Percentiles rank a stretch among this genome's conserved stretches.
Conservation (phyloP, 768 basidiomycete species). For the Tricholoma bakamatsutake region DNA sequence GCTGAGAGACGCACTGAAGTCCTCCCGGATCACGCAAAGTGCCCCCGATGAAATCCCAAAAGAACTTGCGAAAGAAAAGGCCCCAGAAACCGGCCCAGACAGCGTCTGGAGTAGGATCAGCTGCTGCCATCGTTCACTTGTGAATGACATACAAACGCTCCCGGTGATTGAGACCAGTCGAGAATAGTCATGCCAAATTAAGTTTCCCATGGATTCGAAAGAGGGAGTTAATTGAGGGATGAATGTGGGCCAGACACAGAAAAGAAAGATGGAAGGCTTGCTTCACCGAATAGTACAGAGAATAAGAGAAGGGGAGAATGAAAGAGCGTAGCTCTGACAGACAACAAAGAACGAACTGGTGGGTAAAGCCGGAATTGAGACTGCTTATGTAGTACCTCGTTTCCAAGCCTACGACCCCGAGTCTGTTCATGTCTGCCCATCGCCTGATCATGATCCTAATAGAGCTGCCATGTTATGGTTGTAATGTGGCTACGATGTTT, state of each 20-base stretch:
- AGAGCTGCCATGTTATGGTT: no score
- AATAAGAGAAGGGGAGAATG: constrained; percentile 17
- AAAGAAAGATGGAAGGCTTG: constrained; percentile 30
- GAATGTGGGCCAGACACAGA: constrained; percentile 13
- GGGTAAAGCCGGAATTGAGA: no score
- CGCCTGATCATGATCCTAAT: no score
- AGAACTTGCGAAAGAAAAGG: constrained; percentile 86
- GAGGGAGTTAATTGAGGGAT: constrained; percentile 2
- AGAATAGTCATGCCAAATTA: constrained; percentile 77
- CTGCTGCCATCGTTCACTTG: neutral
- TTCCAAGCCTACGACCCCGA: neutral
- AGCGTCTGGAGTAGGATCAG: constrained; percentile 43
- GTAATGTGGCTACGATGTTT: no score
- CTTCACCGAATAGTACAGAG: constrained; percentile 28
- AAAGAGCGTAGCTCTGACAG: constrained; percentile 28
- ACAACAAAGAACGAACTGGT: constrained; percentile 10
- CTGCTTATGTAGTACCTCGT: neutral
- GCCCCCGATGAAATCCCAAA: constrained; percentile 92
- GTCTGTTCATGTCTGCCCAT: no score
- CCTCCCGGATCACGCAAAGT: constrained; percentile 75
- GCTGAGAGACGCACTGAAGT: constrained; percentile 53
- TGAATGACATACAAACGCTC: constrained; percentile 56
- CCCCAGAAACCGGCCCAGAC: constrained; percentile 82
- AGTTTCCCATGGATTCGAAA: constrained; percentile 57
- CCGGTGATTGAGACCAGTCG: constrained; percentile 65